These are phyloP conservation scores for Westerdykella sp. DNA, from an alignment of 2,329 filamentous ascomycete genomes.

Conservation along the genomic window DNA sequence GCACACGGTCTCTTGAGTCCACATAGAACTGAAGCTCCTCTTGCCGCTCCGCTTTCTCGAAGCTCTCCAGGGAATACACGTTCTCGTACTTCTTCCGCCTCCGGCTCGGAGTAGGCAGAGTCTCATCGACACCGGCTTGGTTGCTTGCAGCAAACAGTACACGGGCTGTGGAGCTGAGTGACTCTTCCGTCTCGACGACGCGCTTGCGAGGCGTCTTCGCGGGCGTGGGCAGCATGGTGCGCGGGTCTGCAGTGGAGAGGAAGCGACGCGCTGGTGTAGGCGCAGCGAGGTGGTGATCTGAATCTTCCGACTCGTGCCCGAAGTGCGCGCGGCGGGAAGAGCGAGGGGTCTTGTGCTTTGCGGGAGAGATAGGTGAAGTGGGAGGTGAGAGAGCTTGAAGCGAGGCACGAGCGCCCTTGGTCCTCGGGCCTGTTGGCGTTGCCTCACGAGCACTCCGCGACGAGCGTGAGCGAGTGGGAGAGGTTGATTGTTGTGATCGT, in stretches of 20 bases:
- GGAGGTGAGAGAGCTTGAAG: slow-evolving; percentile 43
- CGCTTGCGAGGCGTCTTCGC: slow-evolving; percentile 70
- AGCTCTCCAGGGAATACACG: slow-evolving; percentile 34
- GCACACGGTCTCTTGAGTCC: slow-evolving; percentile 69
- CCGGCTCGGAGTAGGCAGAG: slow-evolving; percentile 55
- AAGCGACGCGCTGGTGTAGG: slow-evolving; percentile 23
- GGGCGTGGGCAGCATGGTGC: slow-evolving; percentile 67
- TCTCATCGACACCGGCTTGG: slow-evolving; percentile 55
- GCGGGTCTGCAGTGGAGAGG: slow-evolving; percentile 24
- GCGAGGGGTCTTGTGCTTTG: slow-evolving; percentile 24
- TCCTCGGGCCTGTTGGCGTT: slow-evolving; percentile 25
- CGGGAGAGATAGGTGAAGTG: slow-evolving; percentile 36
- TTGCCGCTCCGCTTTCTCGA: slow-evolving; percentile 40
- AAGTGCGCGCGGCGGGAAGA: slow-evolving; percentile 25
- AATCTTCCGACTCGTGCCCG: slow-evolving; percentile 18
- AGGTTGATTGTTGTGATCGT: slow-evolving; percentile 17
- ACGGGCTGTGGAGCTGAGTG: slow-evolving; percentile 47
- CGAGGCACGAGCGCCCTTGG: slow-evolving; percentile 36
- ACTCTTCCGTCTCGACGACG: slow-evolving; percentile 32
- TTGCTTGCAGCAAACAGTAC: slow-evolving; percentile 53
- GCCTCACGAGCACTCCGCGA: slow-evolving; percentile 17
- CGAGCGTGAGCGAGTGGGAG: slow-evolving; percentile 15
- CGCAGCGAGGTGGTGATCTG: slow-evolving; percentile 25
- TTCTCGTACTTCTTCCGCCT: slow-evolving; percentile 53
- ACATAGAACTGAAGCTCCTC: slow-evolving; percentile 69